Conservation (phyloP, 106 monocot species). For the Apostasia shenzhenica region DNA sequence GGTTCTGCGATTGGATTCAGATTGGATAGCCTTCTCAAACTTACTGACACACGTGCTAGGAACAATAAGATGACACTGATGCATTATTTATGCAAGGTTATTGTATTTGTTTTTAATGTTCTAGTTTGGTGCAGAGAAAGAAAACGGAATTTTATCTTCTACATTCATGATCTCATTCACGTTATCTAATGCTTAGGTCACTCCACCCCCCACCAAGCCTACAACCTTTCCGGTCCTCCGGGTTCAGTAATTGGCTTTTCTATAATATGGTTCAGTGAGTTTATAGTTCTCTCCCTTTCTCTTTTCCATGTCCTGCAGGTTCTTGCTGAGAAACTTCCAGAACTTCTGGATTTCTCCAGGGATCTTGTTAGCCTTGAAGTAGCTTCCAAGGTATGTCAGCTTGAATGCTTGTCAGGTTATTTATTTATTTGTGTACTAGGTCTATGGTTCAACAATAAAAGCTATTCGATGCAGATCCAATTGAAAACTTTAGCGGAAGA, state of each 20-base stretch:
- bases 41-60: constrained; percentile 76
- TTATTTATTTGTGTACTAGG: neutral
- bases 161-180: neutral
- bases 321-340: constrained; percentile 81
- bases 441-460: constrained; percentile 1
- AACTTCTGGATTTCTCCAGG: constrained; percentile 74
- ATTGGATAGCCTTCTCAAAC: constrained; percentile 93
- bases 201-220: no score
- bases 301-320: constrained; percentile 33
- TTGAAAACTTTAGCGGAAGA: constrained; percentile 79
- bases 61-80: constrained; percentile 92
- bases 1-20: constrained; percentile 95
- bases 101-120: neutral
- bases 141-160: neutral
- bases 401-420: neutral
- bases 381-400: constrained; percentile 58
- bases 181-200: neutral
- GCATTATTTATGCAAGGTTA: constrained; percentile 95
- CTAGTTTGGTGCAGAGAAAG: neutral
- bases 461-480: constrained; percentile 49
- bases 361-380: constrained; percentile 73
- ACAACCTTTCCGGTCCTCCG: neutral
- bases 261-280: neutral
- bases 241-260: neutral
- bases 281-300: neutral